Percentiles rank a stretch among this genome's conserved stretches.
Evolutionary conservation across 306 rosid genomes (phyloP).

Genomic region (Abrus pulchellus): DNA sequence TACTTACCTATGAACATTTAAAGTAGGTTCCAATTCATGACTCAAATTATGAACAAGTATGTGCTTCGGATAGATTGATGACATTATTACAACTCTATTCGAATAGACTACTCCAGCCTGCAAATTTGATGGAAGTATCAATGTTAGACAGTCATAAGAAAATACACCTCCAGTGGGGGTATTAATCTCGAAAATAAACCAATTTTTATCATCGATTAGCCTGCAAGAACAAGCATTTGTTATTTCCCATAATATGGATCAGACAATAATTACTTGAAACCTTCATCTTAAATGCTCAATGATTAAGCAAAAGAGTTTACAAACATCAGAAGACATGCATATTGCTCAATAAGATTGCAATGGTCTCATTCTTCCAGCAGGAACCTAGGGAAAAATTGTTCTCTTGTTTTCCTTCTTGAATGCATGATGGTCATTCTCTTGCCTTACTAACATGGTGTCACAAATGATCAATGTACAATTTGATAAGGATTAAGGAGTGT

Average conservation of each 20-base stretch:
- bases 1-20: slow-evolving; percentile 72
- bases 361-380: slow-evolving; percentile 35
- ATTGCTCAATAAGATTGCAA: slow-evolving; percentile 3
- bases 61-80: slow-evolving; percentile 74
- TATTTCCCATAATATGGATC: slow-evolving; percentile 1
- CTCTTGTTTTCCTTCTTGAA: slow-evolving; percentile 5
- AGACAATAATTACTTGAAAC: slow-evolving; percentile 31
- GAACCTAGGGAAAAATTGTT: slow-evolving; percentile 18
- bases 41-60: slow-evolving; percentile 60
- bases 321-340: slow-evolving; percentile 11
- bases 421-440: not conserved
- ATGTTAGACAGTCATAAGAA: slow-evolving; percentile 37
- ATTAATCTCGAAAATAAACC: slow-evolving; percentile 25
- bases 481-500: slow-evolving; percentile 23
- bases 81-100: slow-evolving; percentile 73
- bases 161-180: not conserved
- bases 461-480: not conserved
- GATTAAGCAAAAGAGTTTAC: not conserved
- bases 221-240: slow-evolving; percentile 32
- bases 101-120: slow-evolving; percentile 96
- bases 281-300: slow-evolving; percentile 9
- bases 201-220: not conserved
- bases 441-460: not conserved
- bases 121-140: slow-evolving; percentile 44
- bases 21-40: slow-evolving; percentile 78